Evolutionary conservation across 2,329 filamentous ascomycete species (phyloP), one percentile per base, ranked within the genome.

Genomic region (Eutypa lata): DNA sequence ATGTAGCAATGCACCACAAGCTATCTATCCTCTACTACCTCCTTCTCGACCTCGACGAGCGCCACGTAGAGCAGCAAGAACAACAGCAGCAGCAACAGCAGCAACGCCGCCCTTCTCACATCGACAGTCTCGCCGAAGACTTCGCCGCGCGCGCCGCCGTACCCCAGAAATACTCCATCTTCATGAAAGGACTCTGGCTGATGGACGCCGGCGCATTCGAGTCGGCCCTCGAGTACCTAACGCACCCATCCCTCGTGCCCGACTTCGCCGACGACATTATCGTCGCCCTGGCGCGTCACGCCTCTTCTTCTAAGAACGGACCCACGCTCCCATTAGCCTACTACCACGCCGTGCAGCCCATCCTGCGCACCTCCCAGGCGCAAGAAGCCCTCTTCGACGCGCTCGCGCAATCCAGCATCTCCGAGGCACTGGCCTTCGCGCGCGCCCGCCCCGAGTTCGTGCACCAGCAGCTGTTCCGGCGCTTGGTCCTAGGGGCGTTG

Each of bases 261-360:
- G 91, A 91, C 50, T 95, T 94, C 64, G 82, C 89, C 52, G 90
- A 94, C 71, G 89, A 95, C 56, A 92, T 95, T 49, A 78, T 94
- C 60, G 80, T 81, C 24, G 79, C 81, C 4, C 80, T 94, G 4
- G 82, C 90, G 49, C 79, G 81, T 37, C 79, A 84, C 57, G 77
- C 84, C 21, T 72, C 80, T 37, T 73, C 5, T 5, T 31, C 26
- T 10, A 5, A 31, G 26, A 10, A 31, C 77, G 52, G 85, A 90
- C 65, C 83, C 61, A 79, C 74, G 24, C 77, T 92, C 2, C 81
- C 89, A 0, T 78, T 94, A 26, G 87, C 89, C 11, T 95, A 94
- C 71, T 94, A 89, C 71, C 80, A 91, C 59, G 83, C 87, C 13
- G 86, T 88, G 1, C 85, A 86, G 58, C 90, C 91, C 2, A 82